phyloP scores from a whole-genome alignment of 768 basidiomycete species.

The Phlegmacium glaucopus region DNA sequence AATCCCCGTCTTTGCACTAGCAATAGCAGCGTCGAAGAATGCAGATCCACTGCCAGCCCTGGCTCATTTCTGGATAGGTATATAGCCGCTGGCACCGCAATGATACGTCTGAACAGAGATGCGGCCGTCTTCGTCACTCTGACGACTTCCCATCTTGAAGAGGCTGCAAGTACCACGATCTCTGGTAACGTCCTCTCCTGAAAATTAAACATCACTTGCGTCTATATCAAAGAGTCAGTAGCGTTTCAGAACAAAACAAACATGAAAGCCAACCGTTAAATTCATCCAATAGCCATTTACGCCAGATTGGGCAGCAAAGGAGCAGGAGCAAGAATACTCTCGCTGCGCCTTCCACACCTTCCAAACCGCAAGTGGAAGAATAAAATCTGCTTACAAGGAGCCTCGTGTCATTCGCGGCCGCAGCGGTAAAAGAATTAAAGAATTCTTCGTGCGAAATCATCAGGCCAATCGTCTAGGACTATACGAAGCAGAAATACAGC shows the following conservation, averaged over 20 bases:
- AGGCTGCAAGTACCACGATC: slow-evolving; percentile 46
- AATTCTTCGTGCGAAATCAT: slow-evolving; percentile 47
- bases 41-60: slow-evolving; percentile 20
- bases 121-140: slow-evolving; percentile 52
- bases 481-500: slow-evolving; percentile 70
- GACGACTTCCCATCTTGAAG: slow-evolving; percentile 60
- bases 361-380: no score
- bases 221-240: slow-evolving; percentile 35
- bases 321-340: slow-evolving; percentile 50
- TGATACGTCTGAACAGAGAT: slow-evolving; percentile 67
- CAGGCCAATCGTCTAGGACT: slow-evolving; percentile 79
- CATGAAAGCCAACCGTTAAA: slow-evolving; percentile 46
- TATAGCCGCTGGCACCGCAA: slow-evolving; percentile 58
- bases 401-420: slow-evolving; percentile 49
- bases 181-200: slow-evolving; percentile 72
- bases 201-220: slow-evolving; percentile 65
- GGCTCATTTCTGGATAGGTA: slow-evolving; percentile 33
- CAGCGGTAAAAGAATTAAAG: slow-evolving; percentile 44
- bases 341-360: slow-evolving; percentile 52
- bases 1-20: not conserved
- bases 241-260: not conserved
- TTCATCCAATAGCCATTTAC: slow-evolving; percentile 72
- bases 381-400: slow-evolving; percentile 71
- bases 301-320: slow-evolving; percentile 69
- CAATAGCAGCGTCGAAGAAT: slow-evolving; percentile 13